Conservation (phyloP, 805 yeast genomes). For the Tetrapisispora nanseiensis region DNA sequence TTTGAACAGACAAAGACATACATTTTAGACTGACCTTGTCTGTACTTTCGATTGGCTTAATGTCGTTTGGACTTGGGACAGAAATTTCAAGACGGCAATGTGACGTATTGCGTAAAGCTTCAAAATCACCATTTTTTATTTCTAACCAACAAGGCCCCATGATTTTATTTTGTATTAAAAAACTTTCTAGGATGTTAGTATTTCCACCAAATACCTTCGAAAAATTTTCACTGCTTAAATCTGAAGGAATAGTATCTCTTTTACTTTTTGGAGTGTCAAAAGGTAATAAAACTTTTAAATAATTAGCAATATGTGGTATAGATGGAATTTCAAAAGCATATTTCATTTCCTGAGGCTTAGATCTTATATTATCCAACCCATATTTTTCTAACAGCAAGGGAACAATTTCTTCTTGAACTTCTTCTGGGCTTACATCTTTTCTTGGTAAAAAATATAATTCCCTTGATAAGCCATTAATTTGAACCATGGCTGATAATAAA, state of each 20-base stretch:
- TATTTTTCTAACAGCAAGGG: constrained; percentile 54
- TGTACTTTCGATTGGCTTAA: constrained; percentile 40
- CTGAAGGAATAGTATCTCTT: constrained; percentile 44
- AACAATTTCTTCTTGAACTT: constrained; percentile 68
- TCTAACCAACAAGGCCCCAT: constrained; percentile 99
- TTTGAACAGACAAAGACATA: constrained; percentile 68
- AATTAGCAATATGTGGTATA: constrained; percentile 67
- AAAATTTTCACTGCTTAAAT: constrained; percentile 67
- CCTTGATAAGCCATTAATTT: constrained; percentile 57
- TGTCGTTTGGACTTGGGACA: constrained; percentile 37
- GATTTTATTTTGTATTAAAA: constrained; percentile 68
- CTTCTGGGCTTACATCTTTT: constrained; percentile 44
- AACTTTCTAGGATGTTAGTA: constrained; percentile 69
- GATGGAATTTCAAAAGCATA: constrained; percentile 83
- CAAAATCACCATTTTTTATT: constrained; percentile 53
- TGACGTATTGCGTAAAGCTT: constrained; percentile 50
- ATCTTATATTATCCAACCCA: constrained; percentile 52
- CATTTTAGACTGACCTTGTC: constrained; percentile 61
- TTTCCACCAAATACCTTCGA: constrained; percentile 70
- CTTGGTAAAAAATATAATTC: constrained; percentile 75
- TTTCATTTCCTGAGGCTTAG: constrained; percentile 63
- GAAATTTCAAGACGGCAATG: constrained; percentile 75
- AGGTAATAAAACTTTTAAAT: constrained; percentile 70
- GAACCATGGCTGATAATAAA: constrained; percentile 65
- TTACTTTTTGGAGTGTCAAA: constrained; percentile 51